A percentile compares a stretch with the other conserved stretches of the same genome.
Evolutionary conservation across 2,329 filamentous ascomycete species (phyloP).

Genomic region (Diaporthe sp.): DNA sequence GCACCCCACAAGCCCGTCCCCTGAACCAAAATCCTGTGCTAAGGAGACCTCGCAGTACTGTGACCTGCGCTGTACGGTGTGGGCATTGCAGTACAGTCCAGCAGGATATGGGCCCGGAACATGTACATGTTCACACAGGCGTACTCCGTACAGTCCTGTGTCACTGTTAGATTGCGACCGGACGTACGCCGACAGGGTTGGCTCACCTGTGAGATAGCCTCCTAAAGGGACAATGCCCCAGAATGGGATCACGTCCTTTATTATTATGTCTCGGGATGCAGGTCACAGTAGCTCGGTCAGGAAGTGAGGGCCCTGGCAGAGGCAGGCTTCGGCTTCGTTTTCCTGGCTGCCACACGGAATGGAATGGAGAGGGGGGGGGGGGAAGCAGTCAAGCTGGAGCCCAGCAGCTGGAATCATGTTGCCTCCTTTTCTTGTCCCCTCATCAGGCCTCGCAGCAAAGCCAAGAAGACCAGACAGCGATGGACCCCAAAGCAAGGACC

Average conservation of each 20-base stretch:
- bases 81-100: neutral
- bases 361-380: neutral
- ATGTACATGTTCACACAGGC: neutral
- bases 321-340: neutral
- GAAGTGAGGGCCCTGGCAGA: neutral
- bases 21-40: slow-evolving; percentile 8
- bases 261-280: neutral
- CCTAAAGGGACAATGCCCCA: neutral
- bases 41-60: neutral
- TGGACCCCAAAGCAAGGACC: neutral
- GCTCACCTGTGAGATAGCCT: neutral
- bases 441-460: neutral
- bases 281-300: neutral
- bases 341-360: neutral
- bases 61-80: neutral
- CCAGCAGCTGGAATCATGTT: neutral
- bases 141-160: neutral
- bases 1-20: slow-evolving; percentile 22
- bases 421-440: slow-evolving; percentile 8
- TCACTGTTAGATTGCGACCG: slow-evolving; percentile 5
- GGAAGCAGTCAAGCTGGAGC: neutral
- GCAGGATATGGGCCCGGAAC: neutral
- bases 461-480: neutral
- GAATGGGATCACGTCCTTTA: neutral
- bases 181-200: slow-evolving; percentile 6